Conservation (phyloP, 352 stramenopile species). For the Globisporangium acanthophoron region DNA sequence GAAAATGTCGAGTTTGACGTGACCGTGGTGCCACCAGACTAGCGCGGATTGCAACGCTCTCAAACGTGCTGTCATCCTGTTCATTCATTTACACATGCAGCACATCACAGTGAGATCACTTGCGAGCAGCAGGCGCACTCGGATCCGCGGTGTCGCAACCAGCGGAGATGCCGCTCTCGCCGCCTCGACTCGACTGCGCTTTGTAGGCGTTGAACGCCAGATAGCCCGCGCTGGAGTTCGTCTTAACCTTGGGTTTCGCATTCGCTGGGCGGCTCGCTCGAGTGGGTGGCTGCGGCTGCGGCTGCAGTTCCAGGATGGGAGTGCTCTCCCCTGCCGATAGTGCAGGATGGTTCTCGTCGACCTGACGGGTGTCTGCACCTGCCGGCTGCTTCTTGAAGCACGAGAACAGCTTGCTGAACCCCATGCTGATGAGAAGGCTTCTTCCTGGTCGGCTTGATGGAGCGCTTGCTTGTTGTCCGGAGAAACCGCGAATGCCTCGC, state of each 20-base stretch:
- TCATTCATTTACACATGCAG: neutral
- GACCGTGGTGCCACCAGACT: too few relatives aligned
- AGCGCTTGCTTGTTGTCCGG: neutral
- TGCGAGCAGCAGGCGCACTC: neutral
- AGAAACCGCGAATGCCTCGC: neutral
- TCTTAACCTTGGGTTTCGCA: neutral
- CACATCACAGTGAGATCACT: neutral
- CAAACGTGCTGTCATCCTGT: too few relatives aligned
- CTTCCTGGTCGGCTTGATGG: neutral
- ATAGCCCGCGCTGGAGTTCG: neutral
- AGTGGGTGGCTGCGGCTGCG: neutral
- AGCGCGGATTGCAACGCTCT: too few relatives aligned
- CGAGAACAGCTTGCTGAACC: neutral
- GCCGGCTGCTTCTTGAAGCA: neutral
- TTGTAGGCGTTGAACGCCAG: neutral
- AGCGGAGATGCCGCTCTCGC: neutral
- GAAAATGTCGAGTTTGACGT: too few relatives aligned
- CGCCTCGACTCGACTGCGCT: neutral
- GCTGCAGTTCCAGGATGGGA: neutral
- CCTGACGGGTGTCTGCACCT: neutral
- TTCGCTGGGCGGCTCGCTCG: neutral
- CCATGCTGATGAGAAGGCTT: neutral
- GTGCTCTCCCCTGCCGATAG: neutral
- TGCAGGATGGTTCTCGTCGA: too few relatives aligned
- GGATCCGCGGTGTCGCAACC: neutral